A percentile compares a stretch with the other conserved stretches of the same genome.
Evolutionary conservation across 805 yeast genomes (phyloP).

Genomic region (Hanseniaspora hatyaiensis): DNA sequence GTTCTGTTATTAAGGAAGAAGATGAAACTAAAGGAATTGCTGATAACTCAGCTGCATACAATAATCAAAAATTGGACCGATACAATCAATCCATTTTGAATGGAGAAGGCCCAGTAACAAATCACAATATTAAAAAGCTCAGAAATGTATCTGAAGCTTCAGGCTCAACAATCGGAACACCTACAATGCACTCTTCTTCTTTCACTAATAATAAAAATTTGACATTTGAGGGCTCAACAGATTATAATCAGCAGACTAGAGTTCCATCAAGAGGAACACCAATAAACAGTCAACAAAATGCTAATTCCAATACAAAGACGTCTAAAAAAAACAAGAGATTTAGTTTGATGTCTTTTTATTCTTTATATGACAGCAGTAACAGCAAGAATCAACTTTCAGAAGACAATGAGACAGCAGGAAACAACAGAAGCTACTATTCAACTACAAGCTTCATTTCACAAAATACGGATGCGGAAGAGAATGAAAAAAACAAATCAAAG

Average conservation of each 20-base stretch:
- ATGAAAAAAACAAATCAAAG: not conserved
- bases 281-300: conserved; percentile 1
- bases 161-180: conserved; percentile 11
- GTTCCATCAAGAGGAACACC: not conserved
- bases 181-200: conserved; percentile 17
- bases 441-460: conserved; percentile 10
- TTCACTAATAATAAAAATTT: no score
- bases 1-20: conserved; percentile 15
- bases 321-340: conserved; percentile 31
- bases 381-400: conserved; percentile 20
- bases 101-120: not conserved
- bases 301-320: conserved; percentile 1
- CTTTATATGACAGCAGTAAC: conserved; percentile 20
- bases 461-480: conserved; percentile 4
- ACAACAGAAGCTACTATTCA: not conserved
- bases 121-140: not conserved
- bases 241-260: not conserved
- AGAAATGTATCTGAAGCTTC: conserved; percentile 15
- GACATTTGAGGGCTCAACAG: no score
- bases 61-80: not conserved
- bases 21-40: conserved; percentile 5
- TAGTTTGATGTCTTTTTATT: conserved; percentile 33
- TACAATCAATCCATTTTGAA: conserved; percentile 1
- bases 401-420: no score
- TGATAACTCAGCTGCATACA: not conserved